Conservation (phyloP, 768 basidiomycete genomes). For the Rhodosporidiobolus odoratus region DNA sequence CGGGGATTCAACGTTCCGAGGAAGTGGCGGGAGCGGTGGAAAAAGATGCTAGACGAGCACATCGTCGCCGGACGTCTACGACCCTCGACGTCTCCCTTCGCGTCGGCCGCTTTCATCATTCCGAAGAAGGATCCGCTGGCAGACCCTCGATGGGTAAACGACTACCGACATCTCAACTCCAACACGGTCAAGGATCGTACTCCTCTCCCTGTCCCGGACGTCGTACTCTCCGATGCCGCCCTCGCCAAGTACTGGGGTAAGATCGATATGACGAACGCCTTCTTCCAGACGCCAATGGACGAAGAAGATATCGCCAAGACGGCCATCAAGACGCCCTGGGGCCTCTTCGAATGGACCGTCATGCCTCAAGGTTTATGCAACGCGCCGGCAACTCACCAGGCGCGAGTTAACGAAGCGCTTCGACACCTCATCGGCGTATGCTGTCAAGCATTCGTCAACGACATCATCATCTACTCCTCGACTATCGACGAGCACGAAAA, state of each 20-base stretch:
- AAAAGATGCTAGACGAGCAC: conserved; percentile 4
- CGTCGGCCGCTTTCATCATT: conserved; percentile 13
- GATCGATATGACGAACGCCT: conserved; percentile 32
- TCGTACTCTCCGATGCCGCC: conserved; percentile 7
- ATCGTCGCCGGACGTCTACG: conserved; percentile 11
- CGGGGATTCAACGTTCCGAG: neutral
- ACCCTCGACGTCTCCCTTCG: conserved; percentile 8
- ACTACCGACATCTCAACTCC: conserved; percentile 12
- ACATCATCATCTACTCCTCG: conserved; percentile 51
- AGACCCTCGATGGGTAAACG: conserved; percentile 17
- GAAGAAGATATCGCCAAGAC: conserved; percentile 34
- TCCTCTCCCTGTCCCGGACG: conserved; percentile 16
- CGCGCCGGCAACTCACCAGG: conserved; percentile 36
- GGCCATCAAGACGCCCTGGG: conserved; percentile 31
- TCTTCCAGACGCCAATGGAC: conserved; percentile 26
- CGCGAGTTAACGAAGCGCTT: conserved; percentile 29
- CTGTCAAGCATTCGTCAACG: conserved; percentile 43
- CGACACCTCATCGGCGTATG: neutral
- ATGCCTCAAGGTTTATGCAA: conserved; percentile 33
- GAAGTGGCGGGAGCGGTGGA: conserved; percentile 6
- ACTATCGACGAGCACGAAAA: conserved; percentile 46
- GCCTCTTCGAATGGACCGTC: conserved; percentile 29
- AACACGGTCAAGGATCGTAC: conserved; percentile 20
- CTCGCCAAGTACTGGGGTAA: conserved; percentile 19
- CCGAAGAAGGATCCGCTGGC: conserved; percentile 14